Evolutionary conservation across 2,329 filamentous ascomycete species (phyloP), one percentile per base, ranked within the genome.

Genomic region (Neofusicoccum kwambonambiense): DNA sequence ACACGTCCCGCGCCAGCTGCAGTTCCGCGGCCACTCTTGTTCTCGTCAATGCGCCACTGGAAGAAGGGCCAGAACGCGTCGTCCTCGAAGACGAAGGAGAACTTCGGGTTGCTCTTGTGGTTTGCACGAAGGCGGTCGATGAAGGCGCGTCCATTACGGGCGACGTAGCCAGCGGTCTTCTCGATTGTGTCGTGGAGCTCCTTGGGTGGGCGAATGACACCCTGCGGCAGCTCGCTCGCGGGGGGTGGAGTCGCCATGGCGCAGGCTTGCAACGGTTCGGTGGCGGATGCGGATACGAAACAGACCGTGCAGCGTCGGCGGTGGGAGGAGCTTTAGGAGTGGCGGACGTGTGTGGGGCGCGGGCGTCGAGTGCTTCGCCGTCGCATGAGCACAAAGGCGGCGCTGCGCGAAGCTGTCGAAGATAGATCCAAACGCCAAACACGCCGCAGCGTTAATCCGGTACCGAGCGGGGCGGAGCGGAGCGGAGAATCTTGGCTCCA

Each of bases 91-190:
- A 99, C 81, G 77, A 98, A 99, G 72, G 90, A 92, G 77, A 98
- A 95, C 75, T 96, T 96, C n/a, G 91, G 87, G 73, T 96, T 95
- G 69, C 84, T 84, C 71, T 87, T 86, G 76, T 96, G 90, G 79
- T 95, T 96, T 69, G 93, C 88, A 72, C 91, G 89, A 70, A 99
- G 90, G 70, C 90, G 88, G 71, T 93, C 90, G 79, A 96, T 91
- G 73, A 96, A 93, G 7, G 87, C 76, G 12, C 80, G 72, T 41
- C 86, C 86, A 72, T 87, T 87, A 70, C 87, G 85, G 66, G 89
- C 89, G 65, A 97, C 91, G 76, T 96, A 98, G 52, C 93, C 93
- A 62, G 95, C 94, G 12, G 94, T 97, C 81, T 96, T 98, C 78
- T 97, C 93, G 73, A 99, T 88, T 70, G 94, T 86, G 19, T 83